Evolutionary conservation across 23 red algal species (phyloP).

Genomic region (Gracilaria caudata): DNA sequence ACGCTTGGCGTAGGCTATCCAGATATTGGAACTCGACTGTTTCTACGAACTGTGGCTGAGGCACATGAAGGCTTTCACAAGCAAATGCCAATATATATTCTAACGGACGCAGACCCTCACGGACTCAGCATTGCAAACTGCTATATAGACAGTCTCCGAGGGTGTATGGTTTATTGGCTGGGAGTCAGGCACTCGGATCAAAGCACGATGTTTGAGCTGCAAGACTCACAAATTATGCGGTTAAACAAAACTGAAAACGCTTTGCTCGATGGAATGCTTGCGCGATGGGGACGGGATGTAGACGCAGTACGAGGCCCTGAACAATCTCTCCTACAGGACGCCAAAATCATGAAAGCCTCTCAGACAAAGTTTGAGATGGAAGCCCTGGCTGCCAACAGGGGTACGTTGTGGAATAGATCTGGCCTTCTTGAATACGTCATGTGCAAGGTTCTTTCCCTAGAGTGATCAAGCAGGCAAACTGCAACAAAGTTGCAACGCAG

Average conservation of each 20-base stretch:
- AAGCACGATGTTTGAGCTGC: conserved; percentile 30
- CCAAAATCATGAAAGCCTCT: background rate
- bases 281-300: background rate
- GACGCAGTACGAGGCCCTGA: background rate
- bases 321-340: background rate
- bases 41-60: conserved; percentile 3
- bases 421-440: conserved; percentile 32
- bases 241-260: conserved; percentile 45
- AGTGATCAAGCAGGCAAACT: background rate
- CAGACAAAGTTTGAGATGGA: conserved; percentile 75
- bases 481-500: too few species aligned
- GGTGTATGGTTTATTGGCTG: conserved; percentile 17
- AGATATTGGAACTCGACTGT: conserved; percentile 41
- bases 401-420: background rate
- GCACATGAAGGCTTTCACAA: background rate
- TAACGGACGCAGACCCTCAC: conserved; percentile 78
- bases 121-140: conserved; percentile 67
- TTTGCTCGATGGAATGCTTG: conserved; percentile 17
- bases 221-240: conserved; percentile 2
- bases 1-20: conserved; percentile 29
- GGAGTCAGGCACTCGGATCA: conserved; percentile 56
- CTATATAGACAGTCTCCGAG: conserved; percentile 30
- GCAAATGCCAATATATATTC: conserved; percentile 51
- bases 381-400: conserved; percentile 28
- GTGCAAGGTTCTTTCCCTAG: background rate